Percentiles rank a stretch among this genome's conserved stretches.
Conservation (phyloP, 108 stramenopile species). For the Nitzschia sp. region DNA sequence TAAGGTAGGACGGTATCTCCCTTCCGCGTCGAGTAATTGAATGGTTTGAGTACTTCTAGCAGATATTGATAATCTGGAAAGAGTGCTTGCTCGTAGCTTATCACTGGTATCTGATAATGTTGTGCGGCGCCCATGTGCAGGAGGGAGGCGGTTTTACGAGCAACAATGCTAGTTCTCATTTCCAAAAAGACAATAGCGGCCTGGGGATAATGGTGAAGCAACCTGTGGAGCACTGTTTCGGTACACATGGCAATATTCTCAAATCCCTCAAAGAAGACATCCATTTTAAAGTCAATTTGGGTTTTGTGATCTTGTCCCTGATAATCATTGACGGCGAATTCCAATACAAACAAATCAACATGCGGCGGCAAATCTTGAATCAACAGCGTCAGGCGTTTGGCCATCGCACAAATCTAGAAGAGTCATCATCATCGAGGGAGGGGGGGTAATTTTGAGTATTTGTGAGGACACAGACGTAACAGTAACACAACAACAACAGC, state of each 20-base stretch:
- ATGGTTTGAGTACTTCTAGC: conserved; percentile 28
- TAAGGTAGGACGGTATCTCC: conserved; percentile 47
- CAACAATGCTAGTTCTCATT: conserved; percentile 55
- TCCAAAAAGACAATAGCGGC: conserved; percentile 58
- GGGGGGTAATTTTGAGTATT: not conserved
- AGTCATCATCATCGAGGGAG: not conserved
- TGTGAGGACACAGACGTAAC: not conserved
- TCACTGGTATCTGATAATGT: conserved; percentile 68
- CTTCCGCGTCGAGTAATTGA: conserved; percentile 35
- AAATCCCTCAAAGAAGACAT: conserved; percentile 69
- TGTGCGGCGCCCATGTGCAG: conserved; percentile 66
- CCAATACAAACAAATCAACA: conserved; percentile 55
- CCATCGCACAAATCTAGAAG: conserved; percentile 50
- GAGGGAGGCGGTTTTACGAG: conserved; percentile 53
- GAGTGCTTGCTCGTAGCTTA: conserved; percentile 58
- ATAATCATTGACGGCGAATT: conserved; percentile 68
- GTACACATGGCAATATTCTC: conserved; percentile 48
- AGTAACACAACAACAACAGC: not conserved
- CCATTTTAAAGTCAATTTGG: conserved; percentile 45
- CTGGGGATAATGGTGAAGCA: conserved; percentile 40
- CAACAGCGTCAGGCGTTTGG: conserved; percentile 50
- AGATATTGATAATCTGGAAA: conserved; percentile 47
- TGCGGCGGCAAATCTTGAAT: conserved; percentile 41
- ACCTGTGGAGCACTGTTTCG: conserved; percentile 52
- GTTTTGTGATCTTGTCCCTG: conserved; percentile 66